A percentile compares a stretch with the other conserved stretches of the same genome.
phyloP scores from a whole-genome alignment of 495 filamentous ascomycete genomes.

The Zalerion maritima region DNA sequence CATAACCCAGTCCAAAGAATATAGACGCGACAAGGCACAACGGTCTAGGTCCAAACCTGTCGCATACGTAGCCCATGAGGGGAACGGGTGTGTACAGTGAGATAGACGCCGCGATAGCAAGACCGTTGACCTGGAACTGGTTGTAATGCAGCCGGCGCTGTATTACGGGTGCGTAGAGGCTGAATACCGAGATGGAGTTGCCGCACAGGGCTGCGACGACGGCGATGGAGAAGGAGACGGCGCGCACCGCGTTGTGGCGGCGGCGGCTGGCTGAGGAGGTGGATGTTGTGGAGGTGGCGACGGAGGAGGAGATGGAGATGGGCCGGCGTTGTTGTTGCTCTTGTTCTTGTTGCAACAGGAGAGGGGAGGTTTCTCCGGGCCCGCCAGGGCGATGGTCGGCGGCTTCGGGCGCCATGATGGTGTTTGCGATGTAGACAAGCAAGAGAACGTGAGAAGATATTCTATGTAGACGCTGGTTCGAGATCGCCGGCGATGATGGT shows the following conservation, averaged over 20 bases:
- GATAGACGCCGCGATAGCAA: constrained; percentile 70
- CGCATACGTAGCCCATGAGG: constrained; percentile 79
- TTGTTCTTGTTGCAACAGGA: too few species aligned
- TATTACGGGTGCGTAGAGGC: constrained; percentile 79
- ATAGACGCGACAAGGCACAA: constrained; percentile 55
- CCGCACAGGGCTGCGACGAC: constrained; percentile 49
- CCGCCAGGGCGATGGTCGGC: too few species aligned
- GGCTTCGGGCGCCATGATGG: too few species aligned
- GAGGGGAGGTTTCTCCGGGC: too few species aligned
- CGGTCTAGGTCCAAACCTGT: constrained; percentile 65
- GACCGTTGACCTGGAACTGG: constrained; percentile 79
- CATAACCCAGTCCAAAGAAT: constrained; percentile 68
- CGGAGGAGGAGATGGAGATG: too few species aligned
- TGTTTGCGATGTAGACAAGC: too few species aligned
- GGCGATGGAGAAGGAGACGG: constrained; percentile 24
- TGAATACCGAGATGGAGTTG: constrained; percentile 76
- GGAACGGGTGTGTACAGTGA: constrained; percentile 83
- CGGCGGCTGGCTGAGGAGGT: too few species aligned
- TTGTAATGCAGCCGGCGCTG: constrained; percentile 70
- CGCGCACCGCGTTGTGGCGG: constrained; percentile 15
- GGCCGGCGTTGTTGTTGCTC: too few species aligned
- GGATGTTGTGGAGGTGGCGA: too few species aligned
- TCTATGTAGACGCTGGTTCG: too few species aligned
- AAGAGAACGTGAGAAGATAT: too few species aligned
- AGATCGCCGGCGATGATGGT: too few species aligned